These are phyloP conservation scores for Pseudogymnoascus sp. DNA, from an alignment of 2,329 filamentous ascomycete species.

Conservation along the genomic window DNA sequence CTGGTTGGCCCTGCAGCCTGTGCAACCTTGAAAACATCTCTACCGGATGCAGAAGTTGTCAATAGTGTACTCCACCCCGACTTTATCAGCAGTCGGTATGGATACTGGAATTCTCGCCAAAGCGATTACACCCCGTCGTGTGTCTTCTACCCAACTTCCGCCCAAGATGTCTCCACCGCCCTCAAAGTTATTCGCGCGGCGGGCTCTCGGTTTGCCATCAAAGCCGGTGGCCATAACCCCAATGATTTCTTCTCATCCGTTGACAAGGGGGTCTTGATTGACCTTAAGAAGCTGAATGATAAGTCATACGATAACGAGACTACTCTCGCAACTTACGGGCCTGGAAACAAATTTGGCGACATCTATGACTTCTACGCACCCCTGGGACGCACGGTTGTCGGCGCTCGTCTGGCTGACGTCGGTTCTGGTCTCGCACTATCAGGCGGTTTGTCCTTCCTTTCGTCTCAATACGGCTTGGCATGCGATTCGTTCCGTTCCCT, in stretches of 20 bases:
- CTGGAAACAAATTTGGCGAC: constrained; percentile 20
- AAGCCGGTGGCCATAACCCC: constrained; percentile 31
- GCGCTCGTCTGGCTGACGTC: neutral
- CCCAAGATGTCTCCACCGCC: constrained; percentile 19
- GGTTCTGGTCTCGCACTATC: neutral
- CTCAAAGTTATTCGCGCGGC: constrained; percentile 11
- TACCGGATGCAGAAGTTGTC: neutral
- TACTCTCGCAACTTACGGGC: constrained; percentile 24
- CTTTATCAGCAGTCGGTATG: neutral
- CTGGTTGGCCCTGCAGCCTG: neutral
- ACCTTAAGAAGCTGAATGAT: neutral
- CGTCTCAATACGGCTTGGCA: constrained; percentile 38
- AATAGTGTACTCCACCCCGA: neutral
- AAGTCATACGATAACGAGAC: constrained; percentile 8
- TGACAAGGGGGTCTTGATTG: constrained; percentile 2
- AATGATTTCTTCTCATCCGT: neutral
- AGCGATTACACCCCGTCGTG: constrained; percentile 17
- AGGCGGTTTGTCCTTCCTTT: constrained; percentile 35
- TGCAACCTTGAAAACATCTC: neutral
- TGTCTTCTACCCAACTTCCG: constrained; percentile 17
- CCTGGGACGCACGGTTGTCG: neutral
- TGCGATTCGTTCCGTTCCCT: constrained; percentile 41
- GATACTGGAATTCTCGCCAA: constrained; percentile 19
- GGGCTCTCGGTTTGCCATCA: constrained; percentile 27
- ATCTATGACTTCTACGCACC: neutral